Percentiles rank a stretch among this genome's conserved stretches.
phyloP scores from a whole-genome alignment of 345 rosid species.

The Gossypium arboreum region DNA sequence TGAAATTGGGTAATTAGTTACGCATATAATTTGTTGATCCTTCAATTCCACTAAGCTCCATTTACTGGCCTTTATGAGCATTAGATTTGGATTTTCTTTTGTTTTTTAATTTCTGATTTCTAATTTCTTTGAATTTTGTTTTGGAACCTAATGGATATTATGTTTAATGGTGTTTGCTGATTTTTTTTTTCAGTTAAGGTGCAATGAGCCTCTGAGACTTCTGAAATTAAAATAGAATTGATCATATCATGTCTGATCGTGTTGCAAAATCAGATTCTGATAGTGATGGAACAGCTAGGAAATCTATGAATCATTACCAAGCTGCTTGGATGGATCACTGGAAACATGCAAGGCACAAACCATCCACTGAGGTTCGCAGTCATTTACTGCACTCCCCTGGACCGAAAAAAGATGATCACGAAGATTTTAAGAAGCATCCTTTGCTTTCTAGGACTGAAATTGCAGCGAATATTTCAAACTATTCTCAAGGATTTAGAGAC shows the following conservation, averaged over 20 bases:
- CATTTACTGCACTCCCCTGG: constrained; percentile 7
- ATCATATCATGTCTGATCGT: constrained; percentile 38
- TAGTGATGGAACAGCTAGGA: constrained; percentile 22
- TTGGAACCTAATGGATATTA: neutral
- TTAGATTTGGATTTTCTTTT: neutral
- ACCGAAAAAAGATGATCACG: constrained; percentile 13
- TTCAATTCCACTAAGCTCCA: neutral
- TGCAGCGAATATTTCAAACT: constrained; percentile 14
- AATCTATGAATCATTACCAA: constrained; percentile 34
- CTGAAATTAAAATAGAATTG: neutral
- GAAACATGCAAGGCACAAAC: constrained; percentile 29
- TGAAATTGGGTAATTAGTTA: neutral
- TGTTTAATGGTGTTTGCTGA: constrained; percentile 13
- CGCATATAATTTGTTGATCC: neutral
- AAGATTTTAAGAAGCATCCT: constrained; percentile 11
- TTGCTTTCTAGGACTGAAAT: neutral
- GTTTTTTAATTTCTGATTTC: neutral
- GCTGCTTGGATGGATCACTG: constrained; percentile 73
- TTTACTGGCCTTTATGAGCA: neutral
- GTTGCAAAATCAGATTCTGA: constrained; percentile 21
- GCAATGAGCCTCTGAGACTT: neutral
- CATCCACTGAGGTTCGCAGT: constrained; percentile 18
- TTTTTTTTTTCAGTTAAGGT: constrained; percentile 27
- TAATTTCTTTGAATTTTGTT: neutral
- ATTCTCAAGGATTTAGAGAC: constrained; percentile 22